A percentile compares a stretch with the other conserved stretches of the same genome.
Conservation (phyloP, 805 yeast species). For the Nakazawaea molendinolei region DNA sequence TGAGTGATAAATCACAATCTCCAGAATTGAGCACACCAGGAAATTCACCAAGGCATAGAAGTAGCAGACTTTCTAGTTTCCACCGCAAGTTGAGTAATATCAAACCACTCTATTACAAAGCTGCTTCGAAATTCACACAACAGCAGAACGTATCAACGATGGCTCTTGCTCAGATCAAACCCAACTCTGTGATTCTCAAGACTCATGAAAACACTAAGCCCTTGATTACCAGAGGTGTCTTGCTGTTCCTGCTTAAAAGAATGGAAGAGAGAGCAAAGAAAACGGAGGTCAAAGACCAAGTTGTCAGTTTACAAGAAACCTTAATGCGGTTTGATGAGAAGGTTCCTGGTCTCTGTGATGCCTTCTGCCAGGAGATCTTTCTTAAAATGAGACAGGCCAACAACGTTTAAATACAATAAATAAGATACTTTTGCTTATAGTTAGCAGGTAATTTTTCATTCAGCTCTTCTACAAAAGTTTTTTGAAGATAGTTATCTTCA, state of each 20-base stretch:
- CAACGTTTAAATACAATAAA: no score
- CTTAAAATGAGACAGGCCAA: no score
- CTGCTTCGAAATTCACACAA: background rate
- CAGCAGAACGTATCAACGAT: background rate
- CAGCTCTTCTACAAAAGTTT: background rate
- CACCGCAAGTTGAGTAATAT: background rate
- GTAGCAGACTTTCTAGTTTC: conserved; percentile 1
- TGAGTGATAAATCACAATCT: background rate
- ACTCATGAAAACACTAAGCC: background rate
- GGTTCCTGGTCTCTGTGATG: conserved; percentile 62
- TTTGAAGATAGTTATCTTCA: no score
- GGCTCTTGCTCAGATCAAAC: background rate
- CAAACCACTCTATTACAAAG: background rate
- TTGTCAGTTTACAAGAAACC: conserved; percentile 32
- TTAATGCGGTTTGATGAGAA: conserved; percentile 39
- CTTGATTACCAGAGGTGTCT: background rate
- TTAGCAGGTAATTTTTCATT: no score
- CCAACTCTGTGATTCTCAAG: background rate
- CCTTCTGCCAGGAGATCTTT: conserved; percentile 61
- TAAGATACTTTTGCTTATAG: no score
- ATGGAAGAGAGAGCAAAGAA: conserved; percentile 47
- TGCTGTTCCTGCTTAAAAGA: conserved; percentile 24
- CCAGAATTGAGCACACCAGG: background rate
- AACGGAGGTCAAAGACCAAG: conserved; percentile 39
- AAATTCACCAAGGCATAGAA: conserved; percentile 10